A percentile compares a stretch with the other conserved stretches of the same genome.
Conservation (phyloP, 768 basidiomycete species). For the Wakefieldia striispora region DNA sequence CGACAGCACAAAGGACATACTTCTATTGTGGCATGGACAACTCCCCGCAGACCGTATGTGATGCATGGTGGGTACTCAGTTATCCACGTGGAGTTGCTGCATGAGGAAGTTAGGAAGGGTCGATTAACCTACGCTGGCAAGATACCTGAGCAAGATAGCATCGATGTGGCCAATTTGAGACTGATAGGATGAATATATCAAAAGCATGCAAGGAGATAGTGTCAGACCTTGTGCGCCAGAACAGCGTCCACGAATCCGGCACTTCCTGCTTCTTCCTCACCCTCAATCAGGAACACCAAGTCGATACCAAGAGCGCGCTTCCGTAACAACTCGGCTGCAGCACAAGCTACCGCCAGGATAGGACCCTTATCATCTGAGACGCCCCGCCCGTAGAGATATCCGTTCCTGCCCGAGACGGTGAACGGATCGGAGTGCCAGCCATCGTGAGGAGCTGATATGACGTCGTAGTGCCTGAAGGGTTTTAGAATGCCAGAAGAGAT, state of each 20-base stretch:
- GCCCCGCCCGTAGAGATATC: constrained; percentile 87
- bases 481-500: neutral
- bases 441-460: constrained; percentile 74
- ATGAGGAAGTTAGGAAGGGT: neutral
- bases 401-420: constrained; percentile 75
- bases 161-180: constrained; percentile 83
- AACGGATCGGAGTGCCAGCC: constrained; percentile 89
- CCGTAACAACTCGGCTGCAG: constrained; percentile 77
- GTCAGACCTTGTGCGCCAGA: constrained; percentile 62
- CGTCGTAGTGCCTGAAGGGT: constrained; percentile 82
- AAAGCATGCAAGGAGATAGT: neutral
- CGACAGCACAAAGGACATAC: constrained; percentile 34
- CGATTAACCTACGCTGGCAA: neutral
- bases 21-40: constrained; percentile 82
- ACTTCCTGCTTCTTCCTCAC: constrained; percentile 96
- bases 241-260: constrained; percentile 81
- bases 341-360: constrained; percentile 86
- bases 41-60: constrained; percentile 92
- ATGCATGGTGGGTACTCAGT: constrained; percentile 89
- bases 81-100: constrained; percentile 95
- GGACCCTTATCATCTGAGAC: constrained; percentile 97
- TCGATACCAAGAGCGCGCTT: constrained; percentile 78
- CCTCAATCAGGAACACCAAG: constrained; percentile 88
- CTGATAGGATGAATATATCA: constrained; percentile 36
- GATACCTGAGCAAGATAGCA: constrained; percentile 82